Base-by-base conservation (phyloP, 352 stramenopile species). In the Phytopythium oedochilum region DNA sequence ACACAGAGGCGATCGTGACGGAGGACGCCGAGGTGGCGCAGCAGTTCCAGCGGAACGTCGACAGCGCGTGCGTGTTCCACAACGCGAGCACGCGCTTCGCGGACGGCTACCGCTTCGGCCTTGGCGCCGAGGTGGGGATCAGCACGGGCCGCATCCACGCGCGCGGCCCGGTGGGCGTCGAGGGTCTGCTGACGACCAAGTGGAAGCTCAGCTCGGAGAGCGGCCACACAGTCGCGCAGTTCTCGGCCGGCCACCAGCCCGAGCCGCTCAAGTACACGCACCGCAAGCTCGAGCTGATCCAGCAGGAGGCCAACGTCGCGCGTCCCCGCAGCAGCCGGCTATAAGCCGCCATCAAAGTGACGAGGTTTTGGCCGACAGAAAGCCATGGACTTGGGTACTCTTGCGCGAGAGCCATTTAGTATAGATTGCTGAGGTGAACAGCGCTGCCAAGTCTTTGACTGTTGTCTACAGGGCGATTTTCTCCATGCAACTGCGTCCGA, bases 61-160 rank as follows among this genome's bases (percentile, higher is more conserved):
- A 98, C 86, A 97, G 91, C 43, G 96, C 96, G 22, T 98, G 94
- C 65, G 96, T 99, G 23, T 99, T 99, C 79, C 94, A 98, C 78
- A 99, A 99, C 67, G 94, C 93, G 31, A 98, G 92, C 43, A 99
- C 96, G 48, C 86, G 92, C 18, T 94, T 94, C 60, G 92, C 96
- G 22, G 96, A 99, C 75, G 97, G 97, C 23, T 99, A 96, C 68
- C 86, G 96, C 26, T 99, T 99, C 77, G 97, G 97, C 18, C 74
- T 99, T 17, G 97, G 97, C 60, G 97, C 95, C 3, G 97, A 99
- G 71, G 94, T 99, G 35, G 97, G 97, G 14, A 98, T 99, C 59
- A 97, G 88, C 38, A 99, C 97, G 17, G 96, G 96, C 52, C 78
- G 94, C 26, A 99, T 99, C 66, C 96, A 99, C 76, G 91, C 96